These are phyloP conservation scores for Botrytis byssoidea DNA, from an alignment of 2,329 filamentous ascomycete species.

Conservation along the genomic window DNA sequence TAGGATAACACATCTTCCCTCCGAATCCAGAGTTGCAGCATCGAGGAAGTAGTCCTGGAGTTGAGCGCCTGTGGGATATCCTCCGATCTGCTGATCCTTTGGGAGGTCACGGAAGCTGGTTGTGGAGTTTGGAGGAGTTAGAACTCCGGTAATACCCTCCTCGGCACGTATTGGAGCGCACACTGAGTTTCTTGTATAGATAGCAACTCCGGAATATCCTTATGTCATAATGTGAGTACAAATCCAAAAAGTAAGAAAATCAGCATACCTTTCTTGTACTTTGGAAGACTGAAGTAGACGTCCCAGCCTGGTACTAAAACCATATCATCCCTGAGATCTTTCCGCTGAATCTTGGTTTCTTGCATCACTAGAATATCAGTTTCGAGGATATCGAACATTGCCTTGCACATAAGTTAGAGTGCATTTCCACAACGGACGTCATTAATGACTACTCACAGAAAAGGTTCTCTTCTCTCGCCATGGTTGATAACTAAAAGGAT, in stretches of 20 bases:
- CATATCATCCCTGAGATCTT: slow-evolving; percentile 93
- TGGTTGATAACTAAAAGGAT: slow-evolving; percentile 81
- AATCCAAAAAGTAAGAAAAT: slow-evolving; percentile 9
- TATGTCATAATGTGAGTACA: slow-evolving; percentile 16
- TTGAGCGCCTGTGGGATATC: slow-evolving; percentile 74
- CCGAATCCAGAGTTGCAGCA: slow-evolving; percentile 73
- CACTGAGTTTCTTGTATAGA: slow-evolving; percentile 85
- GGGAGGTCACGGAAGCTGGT: slow-evolving; percentile 74
- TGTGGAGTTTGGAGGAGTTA: slow-evolving; percentile 70
- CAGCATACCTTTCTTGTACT: slow-evolving; percentile 78
- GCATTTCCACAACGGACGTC: neutral
- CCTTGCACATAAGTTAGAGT: slow-evolving; percentile 44
- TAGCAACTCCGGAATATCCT: slow-evolving; percentile 95
- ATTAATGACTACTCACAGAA: slow-evolving; percentile 48
- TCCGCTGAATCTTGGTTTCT: slow-evolving; percentile 92
- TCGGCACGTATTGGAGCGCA: slow-evolving; percentile 88
- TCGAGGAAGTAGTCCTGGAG: slow-evolving; percentile 63
- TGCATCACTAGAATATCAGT: slow-evolving; percentile 94
- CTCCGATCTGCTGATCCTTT: slow-evolving; percentile 74
- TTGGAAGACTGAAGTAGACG: slow-evolving; percentile 90
- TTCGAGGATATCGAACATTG: slow-evolving; percentile 92
- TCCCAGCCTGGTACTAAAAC: slow-evolving; percentile 94
- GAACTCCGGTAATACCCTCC: slow-evolving; percentile 84
- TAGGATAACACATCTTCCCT: slow-evolving; percentile 85
- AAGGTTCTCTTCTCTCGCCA: slow-evolving; percentile 72